phyloP scores from a whole-genome alignment of 129 eudicot species.

The Rutidosis leptorrhynchoides region DNA sequence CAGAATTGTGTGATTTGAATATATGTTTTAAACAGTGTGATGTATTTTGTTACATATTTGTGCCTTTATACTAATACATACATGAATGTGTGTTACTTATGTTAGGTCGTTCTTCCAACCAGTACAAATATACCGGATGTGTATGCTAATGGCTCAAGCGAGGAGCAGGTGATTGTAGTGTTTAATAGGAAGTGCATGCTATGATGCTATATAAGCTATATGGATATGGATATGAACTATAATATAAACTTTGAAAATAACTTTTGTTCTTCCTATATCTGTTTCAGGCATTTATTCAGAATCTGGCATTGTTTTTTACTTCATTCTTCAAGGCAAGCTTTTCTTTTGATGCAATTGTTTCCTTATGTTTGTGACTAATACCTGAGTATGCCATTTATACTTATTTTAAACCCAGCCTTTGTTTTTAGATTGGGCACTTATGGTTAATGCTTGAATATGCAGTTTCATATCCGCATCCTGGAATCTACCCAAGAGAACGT shows the following conservation, averaged over 20 bases:
- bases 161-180: constrained; percentile 70
- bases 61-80: constrained; percentile 4
- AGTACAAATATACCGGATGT: constrained; percentile 70
- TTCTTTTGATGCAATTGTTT: constrained; percentile 6
- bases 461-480: constrained; percentile 81
- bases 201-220: not conserved
- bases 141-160: constrained; percentile 76
- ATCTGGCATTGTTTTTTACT: constrained; percentile 92
- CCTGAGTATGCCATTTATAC: constrained; percentile 6
- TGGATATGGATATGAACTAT: not conserved
- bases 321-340: constrained; percentile 80
- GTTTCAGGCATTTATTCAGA: constrained; percentile 95
- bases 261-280: constrained; percentile 4
- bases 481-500: constrained; percentile 82
- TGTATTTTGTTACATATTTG: constrained; percentile 10
- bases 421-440: constrained; percentile 10
- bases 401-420: not conserved
- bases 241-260: constrained; percentile 10
- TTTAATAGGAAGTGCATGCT: constrained; percentile 17
- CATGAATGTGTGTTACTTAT: constrained; percentile 22
- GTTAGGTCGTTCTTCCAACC: constrained; percentile 71
- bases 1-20: not conserved
- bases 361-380: not conserved
- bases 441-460: constrained; percentile 32
- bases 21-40: constrained; percentile 8